phyloP scores from a whole-genome alignment of 495 filamentous ascomycete species.

The Penicillium samsonianum region DNA sequence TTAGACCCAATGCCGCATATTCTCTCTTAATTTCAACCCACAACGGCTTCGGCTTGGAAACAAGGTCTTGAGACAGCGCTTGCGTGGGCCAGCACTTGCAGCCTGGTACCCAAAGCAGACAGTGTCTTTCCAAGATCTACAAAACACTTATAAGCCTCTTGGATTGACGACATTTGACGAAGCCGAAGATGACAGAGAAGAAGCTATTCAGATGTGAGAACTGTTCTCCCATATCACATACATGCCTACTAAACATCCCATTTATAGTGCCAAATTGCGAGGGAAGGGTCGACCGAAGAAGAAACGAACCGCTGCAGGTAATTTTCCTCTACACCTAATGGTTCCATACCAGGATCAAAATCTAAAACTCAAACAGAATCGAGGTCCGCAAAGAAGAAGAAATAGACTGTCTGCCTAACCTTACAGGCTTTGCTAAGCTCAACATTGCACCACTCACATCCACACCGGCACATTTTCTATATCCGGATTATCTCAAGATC shows the following conservation, averaged over 20 bases:
- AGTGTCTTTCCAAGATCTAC: slow-evolving; percentile 68
- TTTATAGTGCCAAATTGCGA: slow-evolving; percentile 63
- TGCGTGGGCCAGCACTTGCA: slow-evolving; percentile 73
- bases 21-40: slow-evolving; percentile 89
- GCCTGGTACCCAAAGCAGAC: slow-evolving; percentile 83
- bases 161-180: slow-evolving; percentile 69
- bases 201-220: slow-evolving; percentile 68
- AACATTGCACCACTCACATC: not conserved
- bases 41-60: slow-evolving; percentile 76
- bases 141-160: slow-evolving; percentile 50
- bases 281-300: slow-evolving; percentile 94
- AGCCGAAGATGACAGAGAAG: slow-evolving; percentile 73
- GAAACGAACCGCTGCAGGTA: slow-evolving; percentile 71
- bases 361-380: slow-evolving; percentile 33
- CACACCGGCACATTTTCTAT: not conserved
- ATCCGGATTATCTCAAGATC: not conserved
- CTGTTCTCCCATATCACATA: not conserved
- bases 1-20: slow-evolving; percentile 87
- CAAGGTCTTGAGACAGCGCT: slow-evolving; percentile 81
- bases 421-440: not conserved
- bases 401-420: slow-evolving; percentile 22
- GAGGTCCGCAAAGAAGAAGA: slow-evolving; percentile 48
- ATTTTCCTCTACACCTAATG: slow-evolving; percentile 21
- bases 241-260: not conserved
- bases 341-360: not conserved